These are phyloP conservation scores for Pholiota conissans DNA, from an alignment of 768 basidiomycete genomes.

Conservation along the genomic window DNA sequence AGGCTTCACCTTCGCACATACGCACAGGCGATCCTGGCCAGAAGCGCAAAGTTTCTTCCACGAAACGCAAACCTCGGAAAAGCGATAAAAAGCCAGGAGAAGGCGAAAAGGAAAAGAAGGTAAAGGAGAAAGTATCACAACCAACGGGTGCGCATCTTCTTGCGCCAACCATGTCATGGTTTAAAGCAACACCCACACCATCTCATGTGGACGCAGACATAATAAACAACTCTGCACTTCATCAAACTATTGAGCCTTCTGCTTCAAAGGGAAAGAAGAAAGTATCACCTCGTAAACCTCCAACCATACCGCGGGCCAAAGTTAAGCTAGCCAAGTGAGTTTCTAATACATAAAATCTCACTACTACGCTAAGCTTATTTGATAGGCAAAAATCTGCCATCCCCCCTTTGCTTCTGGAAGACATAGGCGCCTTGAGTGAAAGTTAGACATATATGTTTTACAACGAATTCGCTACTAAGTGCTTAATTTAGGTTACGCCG, in stretches of 20 bases:
- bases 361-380: conserved; percentile 11
- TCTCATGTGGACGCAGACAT: conserved; percentile 33
- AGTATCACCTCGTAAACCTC: conserved; percentile 43
- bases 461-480: background rate
- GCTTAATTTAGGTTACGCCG: conserved; percentile 49
- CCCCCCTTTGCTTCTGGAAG: conserved; percentile 44
- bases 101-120: conserved; percentile 47
- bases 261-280: conserved; percentile 50
- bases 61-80: conserved; percentile 55
- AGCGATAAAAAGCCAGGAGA: conserved; percentile 45
- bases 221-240: conserved; percentile 24
- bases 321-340: conserved; percentile 35
- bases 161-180: conserved; percentile 41
- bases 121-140: conserved; percentile 39
- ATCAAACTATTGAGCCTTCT: conserved; percentile 27
- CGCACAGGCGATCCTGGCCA: conserved; percentile 35
- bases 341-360: conserved; percentile 4
- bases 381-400: conserved; percentile 32
- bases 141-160: conserved; percentile 35
- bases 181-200: conserved; percentile 40
- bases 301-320: conserved; percentile 36
- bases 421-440: conserved; percentile 60
- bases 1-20: conserved; percentile 30
- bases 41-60: conserved; percentile 47
- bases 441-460: conserved; percentile 33